Conservation (phyloP, 1,284 basidiomycete species). For the Ceratobasidium sp. region DNA sequence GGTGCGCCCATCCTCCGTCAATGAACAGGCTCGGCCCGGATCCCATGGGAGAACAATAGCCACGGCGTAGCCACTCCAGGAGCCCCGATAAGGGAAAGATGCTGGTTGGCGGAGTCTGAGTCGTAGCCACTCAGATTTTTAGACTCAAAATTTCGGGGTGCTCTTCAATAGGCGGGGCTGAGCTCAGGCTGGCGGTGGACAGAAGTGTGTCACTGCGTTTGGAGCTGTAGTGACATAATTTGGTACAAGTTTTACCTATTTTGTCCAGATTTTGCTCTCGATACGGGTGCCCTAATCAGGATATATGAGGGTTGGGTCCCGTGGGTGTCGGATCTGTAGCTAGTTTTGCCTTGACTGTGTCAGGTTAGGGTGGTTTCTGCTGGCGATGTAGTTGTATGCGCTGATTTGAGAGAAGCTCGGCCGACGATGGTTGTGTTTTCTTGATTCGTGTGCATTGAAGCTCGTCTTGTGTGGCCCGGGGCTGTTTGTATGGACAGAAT, state of each 20-base stretch:
- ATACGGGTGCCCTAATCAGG: background rate
- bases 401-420: no score
- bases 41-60: background rate
- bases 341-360: no score
- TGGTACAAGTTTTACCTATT: background rate
- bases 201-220: background rate
- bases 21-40: slow-evolving; percentile 4
- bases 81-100: background rate
- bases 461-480: no score
- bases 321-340: no score
- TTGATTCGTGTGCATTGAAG: no score
- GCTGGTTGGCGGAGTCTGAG: background rate
- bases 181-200: background rate
- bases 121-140: background rate
- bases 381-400: no score
- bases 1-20: slow-evolving; percentile 1
- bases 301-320: background rate
- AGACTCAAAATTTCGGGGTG: background rate
- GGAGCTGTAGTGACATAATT: background rate
- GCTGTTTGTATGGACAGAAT: no score
- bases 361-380: no score
- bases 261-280: background rate
- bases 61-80: slow-evolving; percentile 1
- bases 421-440: no score
- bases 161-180: no score